Conservation (phyloP, 768 basidiomycete species). For the Termitomyces sp. region DNA sequence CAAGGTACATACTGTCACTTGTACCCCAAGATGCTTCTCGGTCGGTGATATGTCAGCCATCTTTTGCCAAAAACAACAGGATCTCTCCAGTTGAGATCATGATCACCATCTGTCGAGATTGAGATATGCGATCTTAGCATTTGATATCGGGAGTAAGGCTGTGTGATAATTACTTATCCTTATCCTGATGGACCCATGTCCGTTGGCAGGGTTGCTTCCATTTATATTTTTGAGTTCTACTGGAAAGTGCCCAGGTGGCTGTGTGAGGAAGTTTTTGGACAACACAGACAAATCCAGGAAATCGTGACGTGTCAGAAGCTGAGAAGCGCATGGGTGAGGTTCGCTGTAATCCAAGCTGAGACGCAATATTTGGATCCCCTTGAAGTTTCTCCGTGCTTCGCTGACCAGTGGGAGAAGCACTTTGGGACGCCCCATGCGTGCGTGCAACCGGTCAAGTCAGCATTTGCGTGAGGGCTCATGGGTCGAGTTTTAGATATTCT, state of each 20-base stretch:
- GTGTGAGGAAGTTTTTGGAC: conserved; percentile 1
- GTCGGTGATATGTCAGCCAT: not conserved
- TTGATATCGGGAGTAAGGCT: not conserved
- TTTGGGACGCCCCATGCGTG: not conserved
- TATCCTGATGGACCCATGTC: not conserved
- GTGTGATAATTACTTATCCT: not conserved
- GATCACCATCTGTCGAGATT: not conserved
- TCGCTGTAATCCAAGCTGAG: not conserved
- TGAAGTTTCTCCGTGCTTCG: not conserved
- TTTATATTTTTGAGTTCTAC: not conserved
- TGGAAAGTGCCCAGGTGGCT: not conserved
- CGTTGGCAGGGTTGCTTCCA: not conserved
- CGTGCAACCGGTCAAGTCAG: not conserved
- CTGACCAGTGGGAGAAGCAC: not conserved
- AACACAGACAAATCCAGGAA: not conserved
- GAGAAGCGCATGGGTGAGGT: not conserved
- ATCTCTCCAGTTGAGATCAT: not conserved
- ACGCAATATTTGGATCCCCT: not conserved
- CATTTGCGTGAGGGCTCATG: not conserved
- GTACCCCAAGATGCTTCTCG: not conserved
- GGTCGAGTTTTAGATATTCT: not conserved
- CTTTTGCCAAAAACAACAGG: not conserved
- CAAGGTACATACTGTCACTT: not conserved
- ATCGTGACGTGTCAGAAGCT: conserved; percentile 2
- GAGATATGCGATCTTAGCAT: not conserved